phyloP scores from a whole-genome alignment of 208 protist genomes.

The Trypanosoma melophagium region DNA sequence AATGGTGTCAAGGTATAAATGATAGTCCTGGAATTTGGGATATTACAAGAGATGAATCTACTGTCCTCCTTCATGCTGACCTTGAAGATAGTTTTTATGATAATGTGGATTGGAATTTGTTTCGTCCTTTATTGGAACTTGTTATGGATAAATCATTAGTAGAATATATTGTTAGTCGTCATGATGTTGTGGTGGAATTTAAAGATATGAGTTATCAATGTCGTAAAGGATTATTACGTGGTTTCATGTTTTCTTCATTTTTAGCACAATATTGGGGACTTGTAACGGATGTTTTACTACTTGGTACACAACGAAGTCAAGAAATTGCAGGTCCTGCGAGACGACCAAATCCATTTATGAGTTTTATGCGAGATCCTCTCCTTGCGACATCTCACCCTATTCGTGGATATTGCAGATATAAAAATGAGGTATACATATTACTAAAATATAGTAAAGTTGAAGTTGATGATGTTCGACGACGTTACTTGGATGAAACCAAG shows the following conservation, averaged over 20 bases:
- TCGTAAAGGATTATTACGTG: slow-evolving; percentile 98
- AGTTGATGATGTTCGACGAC: slow-evolving; percentile 97
- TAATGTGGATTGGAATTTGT: slow-evolving; percentile 99
- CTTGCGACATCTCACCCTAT: slow-evolving; percentile 98
- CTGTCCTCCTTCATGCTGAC: slow-evolving; percentile 97
- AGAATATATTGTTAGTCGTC: slow-evolving; percentile 99
- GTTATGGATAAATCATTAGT: slow-evolving; percentile 99
- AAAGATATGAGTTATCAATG: slow-evolving; percentile 99
- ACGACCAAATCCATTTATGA: slow-evolving; percentile 98
- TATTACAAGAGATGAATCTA: slow-evolving; percentile 96
- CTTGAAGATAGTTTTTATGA: slow-evolving; percentile 98
- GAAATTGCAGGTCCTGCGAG: slow-evolving; percentile 98
- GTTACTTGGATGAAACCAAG: slow-evolving; percentile 99
- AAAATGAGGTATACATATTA: slow-evolving; percentile 97
- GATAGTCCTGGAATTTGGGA: slow-evolving; percentile 99
- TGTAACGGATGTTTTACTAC: slow-evolving; percentile 98
- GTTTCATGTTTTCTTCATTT: slow-evolving; percentile 99
- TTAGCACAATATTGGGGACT: slow-evolving; percentile 99
- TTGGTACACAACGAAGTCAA: slow-evolving; percentile 97
- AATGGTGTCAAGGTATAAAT: slow-evolving; percentile 99
- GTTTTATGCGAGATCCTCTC: slow-evolving; percentile 91
- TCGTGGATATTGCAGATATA: slow-evolving; percentile 98
- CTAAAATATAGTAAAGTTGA: slow-evolving; percentile 98
- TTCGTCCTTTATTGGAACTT: slow-evolving; percentile 99
- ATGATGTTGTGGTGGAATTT: slow-evolving; percentile 99